These are phyloP conservation scores for Venturia oleaginea DNA, from an alignment of 2,329 filamentous ascomycete genomes.

Conservation along the genomic window DNA sequence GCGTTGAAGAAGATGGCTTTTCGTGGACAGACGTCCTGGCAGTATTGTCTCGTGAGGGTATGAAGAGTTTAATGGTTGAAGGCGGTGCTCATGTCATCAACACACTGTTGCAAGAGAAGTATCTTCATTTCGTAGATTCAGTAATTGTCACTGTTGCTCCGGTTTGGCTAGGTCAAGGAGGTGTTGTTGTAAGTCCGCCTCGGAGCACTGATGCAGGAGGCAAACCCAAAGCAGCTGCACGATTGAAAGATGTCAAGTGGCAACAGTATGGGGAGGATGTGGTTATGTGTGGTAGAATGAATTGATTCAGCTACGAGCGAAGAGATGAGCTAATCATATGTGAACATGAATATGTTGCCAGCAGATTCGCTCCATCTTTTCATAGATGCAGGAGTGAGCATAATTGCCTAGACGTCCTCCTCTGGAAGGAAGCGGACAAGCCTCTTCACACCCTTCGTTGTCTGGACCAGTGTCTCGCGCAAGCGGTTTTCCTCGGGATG, in stretches of 20 bases:
- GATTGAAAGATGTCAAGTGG: constrained; percentile 58
- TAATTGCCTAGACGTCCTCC: neutral
- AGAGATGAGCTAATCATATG: constrained; percentile 1
- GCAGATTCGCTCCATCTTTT: neutral
- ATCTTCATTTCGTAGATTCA: constrained; percentile 54
- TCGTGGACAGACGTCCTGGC: constrained; percentile 54
- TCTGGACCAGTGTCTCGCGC: neutral
- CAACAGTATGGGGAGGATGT: constrained; percentile 67
- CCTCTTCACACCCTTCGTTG: constrained; percentile 3
- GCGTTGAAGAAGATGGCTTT: constrained; percentile 3
- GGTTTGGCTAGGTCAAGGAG: constrained; percentile 69
- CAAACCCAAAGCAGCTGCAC: constrained; percentile 45
- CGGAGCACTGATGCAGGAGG: constrained; percentile 41
- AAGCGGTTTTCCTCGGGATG: neutral
- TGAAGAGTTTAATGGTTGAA: constrained; percentile 78
- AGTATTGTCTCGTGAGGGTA: constrained; percentile 46
- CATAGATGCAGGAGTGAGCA: neutral
- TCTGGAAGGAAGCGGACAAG: constrained; percentile 1
- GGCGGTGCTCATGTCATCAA: constrained; percentile 74
- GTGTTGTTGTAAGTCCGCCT: constrained; percentile 63
- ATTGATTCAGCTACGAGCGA: neutral
- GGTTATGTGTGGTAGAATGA: constrained; percentile 55
- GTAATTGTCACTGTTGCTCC: constrained; percentile 81
- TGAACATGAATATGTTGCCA: neutral
- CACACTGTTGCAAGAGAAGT: constrained; percentile 55